phyloP scores from a whole-genome alignment of 768 basidiomycete genomes.

The Pholiota molesta region DNA sequence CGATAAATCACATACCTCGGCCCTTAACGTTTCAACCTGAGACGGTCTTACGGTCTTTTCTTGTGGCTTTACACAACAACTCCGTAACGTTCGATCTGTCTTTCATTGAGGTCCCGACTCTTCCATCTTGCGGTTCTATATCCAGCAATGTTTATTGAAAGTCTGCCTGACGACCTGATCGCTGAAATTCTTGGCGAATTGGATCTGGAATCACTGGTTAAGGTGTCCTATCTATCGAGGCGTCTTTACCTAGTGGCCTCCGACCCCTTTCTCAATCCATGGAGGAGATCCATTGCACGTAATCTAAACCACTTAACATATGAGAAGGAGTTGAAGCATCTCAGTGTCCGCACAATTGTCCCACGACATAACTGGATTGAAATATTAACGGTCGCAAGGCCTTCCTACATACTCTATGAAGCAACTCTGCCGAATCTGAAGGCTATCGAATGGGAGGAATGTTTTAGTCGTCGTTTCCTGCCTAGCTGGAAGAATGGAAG shows the following conservation, averaged over 20 bases:
- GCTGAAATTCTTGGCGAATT: constrained; percentile 73
- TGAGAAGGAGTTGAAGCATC: constrained; percentile 53
- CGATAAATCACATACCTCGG: background rate
- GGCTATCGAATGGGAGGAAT: constrained; percentile 73
- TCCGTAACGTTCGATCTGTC: constrained; percentile 10
- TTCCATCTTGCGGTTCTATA: constrained; percentile 7
- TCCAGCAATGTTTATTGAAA: constrained; percentile 41
- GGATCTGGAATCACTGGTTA: constrained; percentile 62
- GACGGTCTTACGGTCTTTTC: constrained; percentile 2
- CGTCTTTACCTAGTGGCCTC: constrained; percentile 60
- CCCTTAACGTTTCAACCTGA: background rate
- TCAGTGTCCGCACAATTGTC: constrained; percentile 64
- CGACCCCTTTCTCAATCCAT: constrained; percentile 71
- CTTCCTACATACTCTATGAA: constrained; percentile 68
- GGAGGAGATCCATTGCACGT: constrained; percentile 71
- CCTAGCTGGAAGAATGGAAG: constrained; percentile 78
- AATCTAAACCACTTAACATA: constrained; percentile 51
- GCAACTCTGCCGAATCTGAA: constrained; percentile 70
- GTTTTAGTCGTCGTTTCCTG: constrained; percentile 69
- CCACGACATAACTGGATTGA: constrained; percentile 84
- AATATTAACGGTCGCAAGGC: constrained; percentile 62
- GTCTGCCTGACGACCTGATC: constrained; percentile 77
- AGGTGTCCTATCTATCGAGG: constrained; percentile 61
- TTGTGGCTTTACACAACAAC: constrained; percentile 1
- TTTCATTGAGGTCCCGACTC: constrained; percentile 7